Percentiles rank a stretch among this genome's conserved stretches.
phyloP scores from a whole-genome alignment of 768 basidiomycete species.

The Sutorius australiensis region DNA sequence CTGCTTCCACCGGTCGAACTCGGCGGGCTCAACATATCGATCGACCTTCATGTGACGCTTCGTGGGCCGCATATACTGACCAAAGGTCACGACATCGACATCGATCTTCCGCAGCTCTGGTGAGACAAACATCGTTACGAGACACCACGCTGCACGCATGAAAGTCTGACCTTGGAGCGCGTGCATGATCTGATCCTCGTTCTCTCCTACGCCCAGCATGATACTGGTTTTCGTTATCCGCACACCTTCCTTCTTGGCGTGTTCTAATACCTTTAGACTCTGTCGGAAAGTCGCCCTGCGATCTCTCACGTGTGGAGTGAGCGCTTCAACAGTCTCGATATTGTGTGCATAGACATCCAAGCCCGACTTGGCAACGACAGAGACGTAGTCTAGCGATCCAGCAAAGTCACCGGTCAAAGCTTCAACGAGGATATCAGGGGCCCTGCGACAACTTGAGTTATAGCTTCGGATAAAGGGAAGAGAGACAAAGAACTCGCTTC shows the following conservation, averaged over 20 bases:
- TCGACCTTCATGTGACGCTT: constrained; percentile 99
- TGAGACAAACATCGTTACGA: neutral
- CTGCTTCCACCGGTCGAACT: constrained; percentile 89
- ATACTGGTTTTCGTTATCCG: constrained; percentile 95
- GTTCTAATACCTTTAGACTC: constrained; percentile 75
- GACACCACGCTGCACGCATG: neutral
- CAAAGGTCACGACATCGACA: constrained; percentile 98
- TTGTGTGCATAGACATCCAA: constrained; percentile 99
- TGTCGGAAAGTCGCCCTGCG: constrained; percentile 88
- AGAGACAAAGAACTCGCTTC: constrained; percentile 53
- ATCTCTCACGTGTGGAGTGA: constrained; percentile 95
- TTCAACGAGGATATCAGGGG: constrained; percentile 93
- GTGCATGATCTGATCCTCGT: constrained; percentile 73
- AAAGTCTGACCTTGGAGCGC: constrained; percentile 69
- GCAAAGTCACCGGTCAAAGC: constrained; percentile 94
- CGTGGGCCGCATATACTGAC: constrained; percentile 99
- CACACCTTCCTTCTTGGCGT: constrained; percentile 80
- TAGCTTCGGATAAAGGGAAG: neutral
- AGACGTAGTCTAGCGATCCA: constrained; percentile 70
- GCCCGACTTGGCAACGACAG: constrained; percentile 84
- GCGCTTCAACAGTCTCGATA: constrained; percentile 89
- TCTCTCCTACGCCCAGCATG: constrained; percentile 97
- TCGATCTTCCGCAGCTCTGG: constrained; percentile 82
- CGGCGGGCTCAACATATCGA: constrained; percentile 89
- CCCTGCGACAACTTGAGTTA: constrained; percentile 44